Evolutionary conservation across 2,329 filamentous ascomycete genomes (phyloP), one percentile per base, ranked within the genome.

Genomic region (Scedosporium dehoogii): DNA sequence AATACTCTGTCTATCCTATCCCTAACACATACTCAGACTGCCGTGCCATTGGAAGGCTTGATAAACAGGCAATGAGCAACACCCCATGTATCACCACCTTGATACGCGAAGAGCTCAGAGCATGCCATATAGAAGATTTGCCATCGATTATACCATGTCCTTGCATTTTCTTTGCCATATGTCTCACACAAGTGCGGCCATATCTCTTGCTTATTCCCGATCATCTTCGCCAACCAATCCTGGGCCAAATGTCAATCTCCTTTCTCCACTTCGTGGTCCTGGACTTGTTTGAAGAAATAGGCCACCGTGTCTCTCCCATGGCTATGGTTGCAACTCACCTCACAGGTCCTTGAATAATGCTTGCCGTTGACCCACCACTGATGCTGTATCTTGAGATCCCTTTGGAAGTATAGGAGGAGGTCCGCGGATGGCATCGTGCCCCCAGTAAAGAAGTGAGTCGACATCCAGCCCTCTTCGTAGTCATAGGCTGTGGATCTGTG

Each of bases 401-500:
- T 74, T 71, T 90, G 86, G 69, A 89, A 90, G 69, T 81, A 89
- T 48, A 86, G 75, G 64, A 90, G 71, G 61, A 90, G 72, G 70
- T 90, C 87, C 0, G 85, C 81, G 51, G 80, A 85, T 3, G 84
- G 85, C 87, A 90, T 90, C 6, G 85, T 89, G 2, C 87, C 87
- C 12, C 87, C 87, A 0, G 85, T 87, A 73, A 90, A 90, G 77
- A 90, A 90, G 69, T 89, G 80, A 65, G 82, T 82, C 59, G 85
- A 87, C 87, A 90, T 90, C 87, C 87, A 90, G 41, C 87, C 87
- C 58, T 82, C 80, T 65, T 89, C 86, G 66, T 85, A 90, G 69
- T 89, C 85, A 69, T 90, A 90, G 0, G 87, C 85, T 14, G 83
- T 86, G 10, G 78, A 79, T 67, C 78, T 80, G 72, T 90, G 86